A percentile compares a stretch with the other conserved stretches of the same genome.
phyloP scores from a whole-genome alignment of 2,329 filamentous ascomycete genomes.

The Xylariaceae sp. region DNA sequence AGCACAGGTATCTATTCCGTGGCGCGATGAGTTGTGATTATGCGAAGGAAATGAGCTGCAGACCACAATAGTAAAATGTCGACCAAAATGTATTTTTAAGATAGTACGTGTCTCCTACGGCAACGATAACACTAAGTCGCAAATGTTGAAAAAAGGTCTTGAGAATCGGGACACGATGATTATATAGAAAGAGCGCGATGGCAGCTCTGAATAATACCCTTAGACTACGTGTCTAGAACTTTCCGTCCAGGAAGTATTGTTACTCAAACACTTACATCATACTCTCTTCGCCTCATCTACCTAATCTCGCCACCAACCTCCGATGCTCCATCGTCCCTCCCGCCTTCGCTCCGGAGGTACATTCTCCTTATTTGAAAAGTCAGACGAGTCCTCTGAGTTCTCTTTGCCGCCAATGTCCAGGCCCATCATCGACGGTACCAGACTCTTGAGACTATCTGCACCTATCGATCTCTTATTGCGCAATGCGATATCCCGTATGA shows the following conservation, averaged over 20 bases:
- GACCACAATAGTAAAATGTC: too few relatives aligned
- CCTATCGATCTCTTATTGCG: slow-evolving; percentile 40
- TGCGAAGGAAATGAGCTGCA: too few relatives aligned
- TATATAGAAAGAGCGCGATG: neutral
- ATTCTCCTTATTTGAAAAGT: slow-evolving; percentile 23
- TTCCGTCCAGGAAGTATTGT: neutral
- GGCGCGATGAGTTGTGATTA: slow-evolving; percentile 55
- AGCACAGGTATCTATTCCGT: slow-evolving; percentile 71
- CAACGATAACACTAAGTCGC: too few relatives aligned
- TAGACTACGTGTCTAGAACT: slow-evolving; percentile 4
- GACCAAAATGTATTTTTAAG: too few relatives aligned
- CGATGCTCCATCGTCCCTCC: slow-evolving; percentile 38
- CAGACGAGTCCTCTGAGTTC: slow-evolving; percentile 10
- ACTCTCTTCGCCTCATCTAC: neutral
- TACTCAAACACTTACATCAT: neutral
- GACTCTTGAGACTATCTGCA: slow-evolving; percentile 39
- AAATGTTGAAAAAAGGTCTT: too few relatives aligned
- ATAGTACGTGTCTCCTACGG: too few relatives aligned
- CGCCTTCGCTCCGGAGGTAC: slow-evolving; percentile 23
- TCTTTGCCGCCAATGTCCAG: slow-evolving; percentile 28
- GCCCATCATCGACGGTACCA: slow-evolving; percentile 37
- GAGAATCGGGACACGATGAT: too few relatives aligned
- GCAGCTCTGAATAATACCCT: neutral
- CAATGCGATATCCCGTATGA: slow-evolving; percentile 35
- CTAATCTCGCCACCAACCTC: slow-evolving; percentile 35